phyloP scores from a whole-genome alignment of 192 early-diverging fungal genomes.

The Podila epigama region DNA sequence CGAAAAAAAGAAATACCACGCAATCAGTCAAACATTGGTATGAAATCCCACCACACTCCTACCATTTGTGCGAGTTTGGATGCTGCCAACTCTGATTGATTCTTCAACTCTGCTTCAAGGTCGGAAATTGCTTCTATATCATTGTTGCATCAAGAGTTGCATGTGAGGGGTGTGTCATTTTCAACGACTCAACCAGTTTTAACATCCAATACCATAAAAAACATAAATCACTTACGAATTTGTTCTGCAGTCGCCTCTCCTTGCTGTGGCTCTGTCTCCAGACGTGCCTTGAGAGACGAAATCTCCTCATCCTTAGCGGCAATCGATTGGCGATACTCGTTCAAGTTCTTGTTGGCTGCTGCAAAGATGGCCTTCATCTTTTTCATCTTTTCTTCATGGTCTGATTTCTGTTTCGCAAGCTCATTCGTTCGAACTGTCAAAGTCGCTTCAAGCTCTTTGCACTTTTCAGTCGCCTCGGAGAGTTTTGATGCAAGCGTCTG shows the following conservation, averaged over 20 bases:
- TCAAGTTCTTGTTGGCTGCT: constrained; percentile 62
- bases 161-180: too few species aligned
- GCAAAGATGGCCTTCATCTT: constrained; percentile 68
- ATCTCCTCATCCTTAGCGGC: constrained; percentile 55
- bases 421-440: constrained; percentile 27
- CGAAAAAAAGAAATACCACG: too few species aligned
- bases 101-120: constrained; percentile 49
- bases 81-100: constrained; percentile 34
- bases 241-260: constrained; percentile 21
- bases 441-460: constrained; percentile 7
- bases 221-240: constrained; percentile 21
- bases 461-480: constrained; percentile 2
- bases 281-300: constrained; percentile 31
- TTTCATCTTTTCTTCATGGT: constrained; percentile 66
- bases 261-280: constrained; percentile 36
- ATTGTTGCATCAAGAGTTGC: too few species aligned
- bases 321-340: constrained; percentile 58
- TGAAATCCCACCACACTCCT: neutral
- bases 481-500: constrained; percentile 10
- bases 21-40: too few species aligned
- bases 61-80: constrained; percentile 54
- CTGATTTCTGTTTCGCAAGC: constrained; percentile 44
- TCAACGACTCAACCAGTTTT: too few species aligned
- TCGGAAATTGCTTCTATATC: constrained; percentile 42
- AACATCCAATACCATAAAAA: too few species aligned